Conservation (phyloP, 129 eudicot genomes). For the Tanacetum coccineum region DNA sequence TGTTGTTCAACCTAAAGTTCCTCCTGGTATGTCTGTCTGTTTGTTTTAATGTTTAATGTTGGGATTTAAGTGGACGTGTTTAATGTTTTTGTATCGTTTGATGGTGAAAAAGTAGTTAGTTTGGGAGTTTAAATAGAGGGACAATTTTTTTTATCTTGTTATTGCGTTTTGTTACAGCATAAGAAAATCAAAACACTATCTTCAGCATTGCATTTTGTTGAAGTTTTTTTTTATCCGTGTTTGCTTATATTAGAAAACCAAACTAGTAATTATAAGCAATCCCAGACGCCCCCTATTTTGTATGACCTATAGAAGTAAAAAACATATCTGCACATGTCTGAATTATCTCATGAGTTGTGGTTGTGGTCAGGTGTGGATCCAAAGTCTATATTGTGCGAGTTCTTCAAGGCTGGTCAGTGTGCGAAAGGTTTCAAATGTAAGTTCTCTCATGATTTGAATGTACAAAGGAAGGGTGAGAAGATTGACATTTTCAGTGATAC, state of each 20-base stretch:
- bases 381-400: constrained; percentile 79
- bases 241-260: too few species aligned
- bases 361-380: constrained; percentile 79
- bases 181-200: too few species aligned
- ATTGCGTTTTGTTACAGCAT: too few species aligned
- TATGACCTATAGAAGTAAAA: background rate
- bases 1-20: constrained; percentile 89
- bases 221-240: too few species aligned
- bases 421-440: constrained; percentile 93
- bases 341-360: constrained; percentile 1
- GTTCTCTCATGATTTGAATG: constrained; percentile 82
- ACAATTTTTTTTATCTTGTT: too few species aligned
- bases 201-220: too few species aligned
- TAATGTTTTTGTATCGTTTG: background rate
- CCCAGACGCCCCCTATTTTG: background rate
- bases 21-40: constrained; percentile 48
- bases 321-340: background rate
- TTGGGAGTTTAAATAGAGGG: too few species aligned
- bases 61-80: background rate
- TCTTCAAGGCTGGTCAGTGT: constrained; percentile 84
- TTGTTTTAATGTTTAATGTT: background rate
- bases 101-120: too few species aligned
- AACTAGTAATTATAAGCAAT: background rate
- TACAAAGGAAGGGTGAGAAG: constrained; percentile 93
- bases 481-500: constrained; percentile 83